These are phyloP conservation scores for Trichoderma reesei DNA, from an alignment of 495 filamentous ascomycete species.

Conservation along the genomic window DNA sequence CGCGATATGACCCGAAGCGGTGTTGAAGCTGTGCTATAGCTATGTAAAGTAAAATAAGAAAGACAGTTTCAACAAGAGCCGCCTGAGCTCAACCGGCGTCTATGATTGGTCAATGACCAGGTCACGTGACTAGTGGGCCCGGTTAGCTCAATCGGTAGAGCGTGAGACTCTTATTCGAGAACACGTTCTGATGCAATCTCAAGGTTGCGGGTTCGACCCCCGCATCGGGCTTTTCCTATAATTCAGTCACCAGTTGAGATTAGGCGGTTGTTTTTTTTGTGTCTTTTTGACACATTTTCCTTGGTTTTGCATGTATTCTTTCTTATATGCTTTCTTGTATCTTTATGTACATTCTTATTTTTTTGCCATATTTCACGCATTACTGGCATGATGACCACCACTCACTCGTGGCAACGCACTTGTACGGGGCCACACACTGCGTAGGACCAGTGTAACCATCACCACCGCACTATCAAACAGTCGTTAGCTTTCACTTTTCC, in stretches of 20 bases:
- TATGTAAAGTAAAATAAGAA: too few relatives aligned
- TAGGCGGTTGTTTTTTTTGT: too few relatives aligned
- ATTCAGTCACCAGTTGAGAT: too few relatives aligned
- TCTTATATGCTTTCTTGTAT: too few relatives aligned
- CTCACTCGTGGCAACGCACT: constrained; percentile 10
- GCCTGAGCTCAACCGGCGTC: too few relatives aligned
- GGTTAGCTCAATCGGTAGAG: constrained; percentile 79
- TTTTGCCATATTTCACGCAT: neutral
- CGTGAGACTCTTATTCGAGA: constrained; percentile 65
- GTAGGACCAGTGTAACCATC: constrained; percentile 23
- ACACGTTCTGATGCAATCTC: constrained; percentile 12
- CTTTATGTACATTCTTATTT: too few relatives aligned
- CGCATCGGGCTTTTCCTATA: constrained; percentile 17
- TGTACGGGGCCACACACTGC: constrained; percentile 20
- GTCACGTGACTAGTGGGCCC: constrained; percentile 14
- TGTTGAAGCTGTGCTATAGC: too few relatives aligned
- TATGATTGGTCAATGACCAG: too few relatives aligned
- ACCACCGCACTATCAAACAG: constrained; percentile 19
- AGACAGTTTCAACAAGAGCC: neutral
- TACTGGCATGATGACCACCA: neutral
- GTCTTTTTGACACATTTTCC: too few relatives aligned
- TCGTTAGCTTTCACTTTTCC: neutral
- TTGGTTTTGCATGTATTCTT: too few relatives aligned
- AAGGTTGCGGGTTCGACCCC: constrained; percentile 28
- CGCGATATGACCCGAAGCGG: too few relatives aligned